Percentiles rank a stretch among this genome's conserved stretches.
Conservation (phyloP, 306 rosid genomes). For the Nissolia schottii region DNA sequence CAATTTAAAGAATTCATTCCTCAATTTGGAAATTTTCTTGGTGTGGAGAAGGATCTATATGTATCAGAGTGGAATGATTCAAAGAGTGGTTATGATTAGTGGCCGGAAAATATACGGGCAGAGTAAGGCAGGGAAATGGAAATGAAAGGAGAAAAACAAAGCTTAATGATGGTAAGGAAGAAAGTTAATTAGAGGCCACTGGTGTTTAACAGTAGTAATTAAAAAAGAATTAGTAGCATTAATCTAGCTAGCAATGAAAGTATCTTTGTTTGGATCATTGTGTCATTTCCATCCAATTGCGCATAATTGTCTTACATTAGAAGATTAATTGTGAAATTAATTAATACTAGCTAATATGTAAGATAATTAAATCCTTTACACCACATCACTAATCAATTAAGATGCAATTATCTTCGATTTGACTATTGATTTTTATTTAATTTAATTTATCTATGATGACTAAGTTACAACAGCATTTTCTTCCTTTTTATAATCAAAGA, state of each 20-base stretch:
- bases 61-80: background rate
- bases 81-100: background rate
- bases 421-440: too few species aligned
- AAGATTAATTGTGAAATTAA: background rate
- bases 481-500: too few species aligned
- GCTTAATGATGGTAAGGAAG: conserved; percentile 17
- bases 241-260: background rate
- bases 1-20: too few species aligned
- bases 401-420: too few species aligned
- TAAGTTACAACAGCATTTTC: too few species aligned
- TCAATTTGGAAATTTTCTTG: too few species aligned
- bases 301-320: background rate
- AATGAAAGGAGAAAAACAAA: too few species aligned
- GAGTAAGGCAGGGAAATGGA: background rate
- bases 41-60: background rate
- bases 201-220: background rate
- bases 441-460: too few species aligned
- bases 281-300: background rate
- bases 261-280: background rate
- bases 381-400: too few species aligned
- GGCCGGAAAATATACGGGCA: conserved; percentile 1
- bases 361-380: too few species aligned
- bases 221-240: background rate
- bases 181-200: conserved; percentile 12
- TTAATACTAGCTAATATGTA: too few species aligned